Evolutionary conservation across 2,329 filamentous ascomycete species (phyloP).

Genomic region (Epichloe baconii): DNA sequence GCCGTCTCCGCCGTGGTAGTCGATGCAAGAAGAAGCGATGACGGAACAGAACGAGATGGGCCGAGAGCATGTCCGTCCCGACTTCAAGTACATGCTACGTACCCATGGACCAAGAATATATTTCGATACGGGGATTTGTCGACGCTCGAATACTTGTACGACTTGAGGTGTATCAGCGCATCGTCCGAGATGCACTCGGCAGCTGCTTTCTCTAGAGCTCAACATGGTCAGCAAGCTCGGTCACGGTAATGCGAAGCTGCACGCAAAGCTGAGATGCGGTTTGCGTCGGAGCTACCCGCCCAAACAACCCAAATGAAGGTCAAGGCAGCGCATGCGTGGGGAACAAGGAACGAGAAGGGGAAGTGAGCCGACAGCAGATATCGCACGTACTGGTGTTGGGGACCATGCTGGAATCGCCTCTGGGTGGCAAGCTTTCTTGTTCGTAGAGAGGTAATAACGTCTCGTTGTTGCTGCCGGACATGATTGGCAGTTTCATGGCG

Average conservation of each 20-base stretch:
- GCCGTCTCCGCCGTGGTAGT: background rate
- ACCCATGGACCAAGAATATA: constrained; percentile 95
- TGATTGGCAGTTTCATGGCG: constrained; percentile 10
- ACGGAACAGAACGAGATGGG: too few species aligned
- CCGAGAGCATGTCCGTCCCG: background rate
- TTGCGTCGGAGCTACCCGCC: background rate
- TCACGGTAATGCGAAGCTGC: background rate
- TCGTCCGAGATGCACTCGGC: constrained; percentile 78
- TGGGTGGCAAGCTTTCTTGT: constrained; percentile 12
- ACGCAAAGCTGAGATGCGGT: background rate
- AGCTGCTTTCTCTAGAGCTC: constrained; percentile 32
- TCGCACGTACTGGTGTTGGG: constrained; percentile 21
- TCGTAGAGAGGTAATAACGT: constrained; percentile 22
- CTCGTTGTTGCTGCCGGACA: constrained; percentile 18
- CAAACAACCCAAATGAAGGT: background rate
- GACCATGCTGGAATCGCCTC: constrained; percentile 19
- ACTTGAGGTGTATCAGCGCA: constrained; percentile 77
- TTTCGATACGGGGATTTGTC: constrained; percentile 87
- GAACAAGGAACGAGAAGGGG: background rate
- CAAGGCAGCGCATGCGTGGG: background rate
- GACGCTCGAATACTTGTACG: constrained; percentile 95
- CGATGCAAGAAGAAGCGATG: background rate
- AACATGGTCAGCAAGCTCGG: constrained; percentile 1
- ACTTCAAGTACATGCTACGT: constrained; percentile 26
- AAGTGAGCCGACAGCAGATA: background rate